Percentiles rank a stretch among this genome's conserved stretches.
phyloP scores from a whole-genome alignment of 768 basidiomycete genomes.

The Xerocomellus intermedius region DNA sequence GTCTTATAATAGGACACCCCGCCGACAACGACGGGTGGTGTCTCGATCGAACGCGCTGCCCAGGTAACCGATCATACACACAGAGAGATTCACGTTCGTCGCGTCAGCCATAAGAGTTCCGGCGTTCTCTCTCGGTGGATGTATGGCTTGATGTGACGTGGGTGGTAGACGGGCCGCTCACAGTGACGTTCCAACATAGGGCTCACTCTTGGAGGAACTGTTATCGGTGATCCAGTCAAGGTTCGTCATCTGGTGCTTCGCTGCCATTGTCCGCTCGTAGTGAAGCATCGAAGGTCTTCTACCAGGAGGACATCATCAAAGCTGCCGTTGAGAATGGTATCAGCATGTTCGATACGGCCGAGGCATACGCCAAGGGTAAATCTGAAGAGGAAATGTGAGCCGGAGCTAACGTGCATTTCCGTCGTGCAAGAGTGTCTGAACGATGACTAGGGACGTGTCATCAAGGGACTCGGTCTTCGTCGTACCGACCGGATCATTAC shows the following conservation, averaged over 20 bases:
- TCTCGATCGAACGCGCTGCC: neutral
- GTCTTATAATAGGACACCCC: neutral
- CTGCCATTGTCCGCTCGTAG: neutral
- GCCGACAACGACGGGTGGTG: neutral
- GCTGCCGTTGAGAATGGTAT: slow-evolving; percentile 10
- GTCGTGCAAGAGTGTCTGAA: neutral
- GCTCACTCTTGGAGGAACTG: slow-evolving; percentile 9
- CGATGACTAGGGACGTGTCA: neutral
- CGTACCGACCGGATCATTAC: slow-evolving; percentile 9
- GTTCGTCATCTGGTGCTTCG: neutral
- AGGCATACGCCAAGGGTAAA: slow-evolving; percentile 6
- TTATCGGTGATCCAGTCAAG: slow-evolving; percentile 5
- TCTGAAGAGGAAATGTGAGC: slow-evolving; percentile 10
- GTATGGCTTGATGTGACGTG: neutral
- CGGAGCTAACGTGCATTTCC: neutral
- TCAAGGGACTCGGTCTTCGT: slow-evolving; percentile 5
- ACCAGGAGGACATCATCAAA: slow-evolving; percentile 9
- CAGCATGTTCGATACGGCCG: slow-evolving; percentile 11
- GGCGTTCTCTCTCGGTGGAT: slow-evolving; percentile 11
- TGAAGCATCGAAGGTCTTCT: neutral
- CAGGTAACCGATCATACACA: neutral
- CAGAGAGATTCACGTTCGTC: neutral
- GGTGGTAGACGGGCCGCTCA: neutral
- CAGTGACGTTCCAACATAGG: neutral
- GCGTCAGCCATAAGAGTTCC: neutral